These are phyloP conservation scores for Balansia obtecta DNA, from an alignment of 2,329 filamentous ascomycete genomes.

Conservation along the genomic window DNA sequence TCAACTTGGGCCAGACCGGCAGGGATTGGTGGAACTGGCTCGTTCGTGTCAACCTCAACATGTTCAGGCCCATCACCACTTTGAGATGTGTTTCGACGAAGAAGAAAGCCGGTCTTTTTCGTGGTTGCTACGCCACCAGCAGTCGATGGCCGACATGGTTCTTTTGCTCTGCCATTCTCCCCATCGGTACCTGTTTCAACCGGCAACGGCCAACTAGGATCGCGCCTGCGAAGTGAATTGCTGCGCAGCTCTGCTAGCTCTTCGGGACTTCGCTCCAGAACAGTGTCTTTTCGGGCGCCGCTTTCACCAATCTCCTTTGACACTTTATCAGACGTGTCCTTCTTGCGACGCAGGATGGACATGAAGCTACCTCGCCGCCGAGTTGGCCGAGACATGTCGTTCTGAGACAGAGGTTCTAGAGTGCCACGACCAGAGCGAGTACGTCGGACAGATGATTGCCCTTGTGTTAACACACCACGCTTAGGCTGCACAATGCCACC, in stretches of 20 bases:
- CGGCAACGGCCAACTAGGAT: conserved; percentile 22
- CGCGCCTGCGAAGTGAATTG: conserved; percentile 19
- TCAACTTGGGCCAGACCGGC: neutral
- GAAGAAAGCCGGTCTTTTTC: conserved; percentile 19
- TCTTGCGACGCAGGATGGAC: conserved; percentile 52
- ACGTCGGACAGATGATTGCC: conserved; percentile 20
- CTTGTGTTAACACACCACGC: conserved; percentile 7
- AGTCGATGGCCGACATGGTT: conserved; percentile 21
- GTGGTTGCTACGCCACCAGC: conserved; percentile 16
- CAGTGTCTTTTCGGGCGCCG: conserved; percentile 48
- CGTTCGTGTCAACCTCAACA: conserved; percentile 7
- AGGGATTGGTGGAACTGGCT: conserved; percentile 5
- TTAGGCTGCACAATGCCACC: conserved; percentile 26
- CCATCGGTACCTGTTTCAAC: conserved; percentile 18
- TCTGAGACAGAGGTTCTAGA: conserved; percentile 15
- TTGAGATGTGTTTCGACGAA: conserved; percentile 26
- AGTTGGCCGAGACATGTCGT: conserved; percentile 4
- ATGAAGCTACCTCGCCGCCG: conserved; percentile 38
- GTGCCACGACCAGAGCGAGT: conserved; percentile 29
- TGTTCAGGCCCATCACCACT: conserved; percentile 13
- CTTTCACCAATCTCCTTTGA: conserved; percentile 43
- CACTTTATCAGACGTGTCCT: conserved; percentile 36
- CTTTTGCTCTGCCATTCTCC: conserved; percentile 14
- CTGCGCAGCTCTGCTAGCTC: conserved; percentile 36
- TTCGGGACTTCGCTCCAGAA: conserved; percentile 43